phyloP scores from a whole-genome alignment of 768 basidiomycete species.

The Termitomyces eurrhizus region DNA sequence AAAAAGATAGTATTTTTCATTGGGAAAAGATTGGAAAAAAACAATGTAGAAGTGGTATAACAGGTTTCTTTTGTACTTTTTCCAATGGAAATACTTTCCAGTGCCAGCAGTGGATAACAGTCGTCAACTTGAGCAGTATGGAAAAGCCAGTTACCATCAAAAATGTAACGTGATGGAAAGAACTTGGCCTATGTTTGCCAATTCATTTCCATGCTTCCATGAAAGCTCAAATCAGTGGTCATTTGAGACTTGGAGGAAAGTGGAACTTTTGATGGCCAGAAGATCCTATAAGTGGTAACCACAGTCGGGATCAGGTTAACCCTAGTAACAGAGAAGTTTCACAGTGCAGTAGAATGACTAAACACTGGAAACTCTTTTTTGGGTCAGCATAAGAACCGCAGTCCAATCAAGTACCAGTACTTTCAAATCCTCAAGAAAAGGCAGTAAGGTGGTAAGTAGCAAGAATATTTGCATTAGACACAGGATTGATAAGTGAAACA shows the following conservation, averaged over 20 bases:
- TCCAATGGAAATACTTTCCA: too few species aligned
- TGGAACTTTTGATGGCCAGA: not conserved
- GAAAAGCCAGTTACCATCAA: not conserved
- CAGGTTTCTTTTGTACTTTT: too few species aligned
- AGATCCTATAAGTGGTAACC: not conserved
- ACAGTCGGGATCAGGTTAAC: not conserved
- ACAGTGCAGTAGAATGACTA: not conserved
- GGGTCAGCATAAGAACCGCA: not conserved
- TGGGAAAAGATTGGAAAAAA: too few species aligned
- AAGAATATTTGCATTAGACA: too few species aligned
- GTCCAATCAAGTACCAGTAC: too few species aligned
- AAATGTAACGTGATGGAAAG: not conserved
- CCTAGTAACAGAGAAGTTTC: too few species aligned
- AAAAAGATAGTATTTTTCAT: too few species aligned
- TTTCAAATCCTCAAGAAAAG: too few species aligned
- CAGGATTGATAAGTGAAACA: too few species aligned
- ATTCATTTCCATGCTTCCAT: not conserved
- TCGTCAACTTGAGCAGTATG: not conserved
- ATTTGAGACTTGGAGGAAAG: not conserved
- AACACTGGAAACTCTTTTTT: not conserved
- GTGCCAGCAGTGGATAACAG: too few species aligned
- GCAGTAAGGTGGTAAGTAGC: too few species aligned
- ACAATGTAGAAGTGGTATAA: too few species aligned
- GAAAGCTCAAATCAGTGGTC: not conserved
- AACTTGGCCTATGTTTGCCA: not conserved